Base-by-base conservation (phyloP, 441 rosid genomes). In the Populus hybrid region DNA sequence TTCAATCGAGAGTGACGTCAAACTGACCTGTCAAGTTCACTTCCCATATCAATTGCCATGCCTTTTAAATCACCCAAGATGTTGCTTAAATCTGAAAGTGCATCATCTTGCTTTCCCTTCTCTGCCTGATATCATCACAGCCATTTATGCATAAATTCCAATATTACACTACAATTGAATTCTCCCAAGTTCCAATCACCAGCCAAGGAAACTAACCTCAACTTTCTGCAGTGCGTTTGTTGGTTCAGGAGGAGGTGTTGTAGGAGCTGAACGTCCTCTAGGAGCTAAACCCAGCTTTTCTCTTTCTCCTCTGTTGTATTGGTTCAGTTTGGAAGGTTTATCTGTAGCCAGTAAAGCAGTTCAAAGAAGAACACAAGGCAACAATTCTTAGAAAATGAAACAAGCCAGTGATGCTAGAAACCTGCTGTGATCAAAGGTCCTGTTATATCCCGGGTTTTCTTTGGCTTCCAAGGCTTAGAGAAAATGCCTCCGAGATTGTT, bases 401-500 rank as follows among this genome's bases (percentile, higher is more conserved):
- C 6, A 14, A 74, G 4, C 24, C 72, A 74, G 88, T 88, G 89
- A 75, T 69, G 12, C 10, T 32, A 73, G 75, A 67, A 75, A 93
- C 98, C 95, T 91, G 85, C 81, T 59, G 88, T 88, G 24, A 83
- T 84, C 69, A 88, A 76, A 57, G 99, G 99, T 63, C 99, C 97
- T 9, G 79, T 70, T 34, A 94, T 86, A 2, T 85, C 78, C 53
- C 85, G 88, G 67, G 91, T 81, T 86, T 90, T 95, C 87, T 93
- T 93, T 8, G 97, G 97, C 89, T 93, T 93, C 99, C 98, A 94
- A 6, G 94, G 89, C 90, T 78, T 92, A 19, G 95, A 90, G 63
- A 94, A 92, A 66, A 94, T 87, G 71, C 97, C 97, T 7, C 99
- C 98, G 11, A 95, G 97, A 82, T 88, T 94, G 65, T 93, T 94